These are phyloP conservation scores for Carex parvula DNA, from an alignment of 176 grass and related monocot species.

Conservation along the genomic window DNA sequence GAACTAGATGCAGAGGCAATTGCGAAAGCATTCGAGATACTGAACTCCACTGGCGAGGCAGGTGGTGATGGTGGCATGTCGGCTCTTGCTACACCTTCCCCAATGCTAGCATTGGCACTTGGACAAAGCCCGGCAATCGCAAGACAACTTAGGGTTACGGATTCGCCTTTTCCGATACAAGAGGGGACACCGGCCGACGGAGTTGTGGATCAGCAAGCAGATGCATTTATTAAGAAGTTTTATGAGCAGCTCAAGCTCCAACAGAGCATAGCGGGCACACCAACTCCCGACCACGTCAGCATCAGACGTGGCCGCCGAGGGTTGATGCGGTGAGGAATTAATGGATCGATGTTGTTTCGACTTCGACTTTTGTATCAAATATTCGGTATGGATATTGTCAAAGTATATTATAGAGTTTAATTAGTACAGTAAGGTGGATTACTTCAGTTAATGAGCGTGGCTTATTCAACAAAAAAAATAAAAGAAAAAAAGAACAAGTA, in stretches of 20 bases:
- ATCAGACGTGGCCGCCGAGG: slow-evolving; percentile 16
- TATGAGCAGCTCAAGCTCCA: slow-evolving; percentile 70
- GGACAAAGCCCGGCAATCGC: slow-evolving; percentile 42
- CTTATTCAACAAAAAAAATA: slow-evolving; percentile 11
- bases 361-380: background rate
- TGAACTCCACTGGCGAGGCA: slow-evolving; percentile 32
- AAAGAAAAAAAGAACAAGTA: background rate
- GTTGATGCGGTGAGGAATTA: background rate
- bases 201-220: slow-evolving; percentile 45
- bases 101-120: slow-evolving; percentile 45
- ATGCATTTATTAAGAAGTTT: slow-evolving; percentile 68
- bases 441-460: background rate
- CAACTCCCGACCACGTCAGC: slow-evolving; percentile 46
- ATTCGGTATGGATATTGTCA: background rate
- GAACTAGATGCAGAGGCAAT: slow-evolving; percentile 40
- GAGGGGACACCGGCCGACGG: slow-evolving; percentile 41
- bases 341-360: background rate
- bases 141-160: slow-evolving; percentile 69
- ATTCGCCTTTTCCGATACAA: slow-evolving; percentile 73
- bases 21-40: slow-evolving; percentile 57
- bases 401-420: slow-evolving; percentile 4
- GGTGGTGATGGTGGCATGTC: slow-evolving; percentile 3
- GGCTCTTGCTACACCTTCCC: slow-evolving; percentile 41
- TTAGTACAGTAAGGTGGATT: background rate
- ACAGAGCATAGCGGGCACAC: slow-evolving; percentile 22